Percentiles rank a stretch among this genome's conserved stretches.
Conservation (phyloP, 768 basidiomycete species). For the Crassisporium funariophilum region DNA sequence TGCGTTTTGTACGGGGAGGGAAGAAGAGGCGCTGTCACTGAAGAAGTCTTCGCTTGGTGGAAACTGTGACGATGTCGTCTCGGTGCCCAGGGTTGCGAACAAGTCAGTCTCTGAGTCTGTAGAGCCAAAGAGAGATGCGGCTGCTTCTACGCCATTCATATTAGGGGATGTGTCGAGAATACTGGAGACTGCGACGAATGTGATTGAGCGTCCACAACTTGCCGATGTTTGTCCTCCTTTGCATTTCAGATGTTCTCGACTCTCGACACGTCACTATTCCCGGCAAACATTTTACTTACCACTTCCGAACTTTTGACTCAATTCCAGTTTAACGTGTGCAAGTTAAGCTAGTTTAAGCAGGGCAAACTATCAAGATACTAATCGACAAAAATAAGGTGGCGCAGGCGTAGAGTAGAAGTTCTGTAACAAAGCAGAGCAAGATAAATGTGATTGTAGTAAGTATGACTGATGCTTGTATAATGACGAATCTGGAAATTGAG, state of each 20-base stretch:
- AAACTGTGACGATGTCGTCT: conserved; percentile 14
- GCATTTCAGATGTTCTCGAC: conserved; percentile 12
- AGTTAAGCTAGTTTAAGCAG: too few species aligned
- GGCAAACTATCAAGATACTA: too few species aligned
- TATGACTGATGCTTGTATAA: too few species aligned
- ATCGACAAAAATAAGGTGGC: too few species aligned
- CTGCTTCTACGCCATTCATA: conserved; percentile 75
- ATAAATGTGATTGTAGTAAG: too few species aligned
- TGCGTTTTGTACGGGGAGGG: neutral
- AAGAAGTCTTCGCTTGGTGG: conserved; percentile 16
- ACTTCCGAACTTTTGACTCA: too few species aligned
- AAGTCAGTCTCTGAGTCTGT: conserved; percentile 64
- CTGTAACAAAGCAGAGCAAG: too few species aligned
- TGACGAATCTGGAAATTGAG: too few species aligned
- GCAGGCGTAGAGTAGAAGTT: too few species aligned
- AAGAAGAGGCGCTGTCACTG: conserved; percentile 3
- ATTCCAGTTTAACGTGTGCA: too few species aligned
- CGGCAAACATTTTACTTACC: too few species aligned
- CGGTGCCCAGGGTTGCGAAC: conserved; percentile 59
- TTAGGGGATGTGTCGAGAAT: conserved; percentile 8
- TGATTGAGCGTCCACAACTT: conserved; percentile 7
- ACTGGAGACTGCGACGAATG: neutral
- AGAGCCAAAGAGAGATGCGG: conserved; percentile 78
- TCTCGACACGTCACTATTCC: conserved; percentile 38
- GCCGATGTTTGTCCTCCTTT: conserved; percentile 42